These are phyloP conservation scores for Nothophaeocryptopus gaeumannii DNA, from an alignment of 2,329 filamentous ascomycete species.

Conservation along the genomic window DNA sequence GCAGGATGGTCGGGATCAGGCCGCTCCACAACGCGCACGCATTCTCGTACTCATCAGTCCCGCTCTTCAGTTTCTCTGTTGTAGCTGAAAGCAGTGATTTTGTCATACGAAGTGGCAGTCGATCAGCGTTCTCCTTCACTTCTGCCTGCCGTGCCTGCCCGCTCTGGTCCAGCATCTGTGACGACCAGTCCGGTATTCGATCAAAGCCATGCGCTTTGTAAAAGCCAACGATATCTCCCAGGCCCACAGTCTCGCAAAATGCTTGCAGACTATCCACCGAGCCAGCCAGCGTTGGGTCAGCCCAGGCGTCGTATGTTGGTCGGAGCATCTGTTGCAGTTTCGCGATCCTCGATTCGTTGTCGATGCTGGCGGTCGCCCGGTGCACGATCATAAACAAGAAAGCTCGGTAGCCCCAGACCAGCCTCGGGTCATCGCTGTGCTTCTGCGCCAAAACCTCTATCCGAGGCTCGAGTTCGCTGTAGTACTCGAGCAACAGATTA, in stretches of 20 bases:
- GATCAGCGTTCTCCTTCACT: conserved; percentile 71
- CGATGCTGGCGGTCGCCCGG: conserved; percentile 67
- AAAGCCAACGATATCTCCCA: conserved; percentile 79
- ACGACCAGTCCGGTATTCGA: conserved; percentile 77
- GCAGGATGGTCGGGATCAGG: conserved; percentile 76
- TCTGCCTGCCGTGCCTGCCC: conserved; percentile 75
- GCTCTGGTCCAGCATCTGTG: conserved; percentile 71
- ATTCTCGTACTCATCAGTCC: conserved; percentile 68
- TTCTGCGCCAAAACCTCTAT: conserved; percentile 76
- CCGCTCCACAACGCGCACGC: conserved; percentile 83
- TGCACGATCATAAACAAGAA: conserved; percentile 94
- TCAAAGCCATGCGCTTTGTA: conserved; percentile 70
- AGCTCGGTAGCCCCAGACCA: conserved; percentile 80
- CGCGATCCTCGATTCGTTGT: conserved; percentile 65
- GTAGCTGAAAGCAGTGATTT: conserved; percentile 92
- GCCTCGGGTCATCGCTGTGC: conserved; percentile 73
- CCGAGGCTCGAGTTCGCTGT: conserved; percentile 79
- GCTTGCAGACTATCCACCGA: conserved; percentile 70
- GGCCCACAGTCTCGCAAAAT: conserved; percentile 76
- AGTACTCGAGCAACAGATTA: conserved; percentile 79
- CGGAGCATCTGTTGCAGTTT: conserved; percentile 74
- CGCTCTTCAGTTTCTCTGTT: conserved; percentile 80
- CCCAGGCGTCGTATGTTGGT: conserved; percentile 81
- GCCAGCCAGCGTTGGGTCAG: conserved; percentile 63
- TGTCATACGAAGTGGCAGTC: conserved; percentile 77